phyloP scores from a whole-genome alignment of 345 rosid species.

The Linum tenue region DNA sequence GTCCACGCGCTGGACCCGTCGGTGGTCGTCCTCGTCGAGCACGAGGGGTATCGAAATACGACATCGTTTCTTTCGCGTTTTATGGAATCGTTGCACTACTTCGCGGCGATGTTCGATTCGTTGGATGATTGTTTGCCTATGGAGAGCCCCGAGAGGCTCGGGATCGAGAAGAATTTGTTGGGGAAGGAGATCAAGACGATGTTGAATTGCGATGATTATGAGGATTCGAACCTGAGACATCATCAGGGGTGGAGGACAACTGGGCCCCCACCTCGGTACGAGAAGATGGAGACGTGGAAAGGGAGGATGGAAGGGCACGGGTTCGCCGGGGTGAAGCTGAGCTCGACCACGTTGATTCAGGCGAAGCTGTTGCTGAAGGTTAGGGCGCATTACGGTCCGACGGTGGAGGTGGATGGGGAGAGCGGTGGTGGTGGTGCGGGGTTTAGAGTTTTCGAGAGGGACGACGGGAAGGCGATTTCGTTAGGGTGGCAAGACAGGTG shows the following conservation, averaged over 20 bases:
- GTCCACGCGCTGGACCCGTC: slow-evolving; percentile 40
- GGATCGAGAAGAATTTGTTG: slow-evolving; percentile 53
- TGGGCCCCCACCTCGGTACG: slow-evolving; percentile 19
- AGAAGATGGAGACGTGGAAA: slow-evolving; percentile 51
- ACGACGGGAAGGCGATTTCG: slow-evolving; percentile 43
- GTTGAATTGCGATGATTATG: slow-evolving; percentile 31
- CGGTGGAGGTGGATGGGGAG: slow-evolving; percentile 38
- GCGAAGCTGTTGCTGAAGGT: slow-evolving; percentile 56
- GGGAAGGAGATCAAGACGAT: slow-evolving; percentile 50
- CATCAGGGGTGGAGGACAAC: background rate
- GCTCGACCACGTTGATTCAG: slow-evolving; percentile 53
- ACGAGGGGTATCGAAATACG: slow-evolving; percentile 38
- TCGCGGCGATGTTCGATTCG: slow-evolving; percentile 66
- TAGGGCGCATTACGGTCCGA: slow-evolving; percentile 34
- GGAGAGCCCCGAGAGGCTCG: slow-evolving; percentile 41
- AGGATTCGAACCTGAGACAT: background rate
- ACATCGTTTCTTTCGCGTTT: slow-evolving; percentile 45
- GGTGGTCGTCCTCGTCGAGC: slow-evolving; percentile 45
- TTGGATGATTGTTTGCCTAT: slow-evolving; percentile 50
- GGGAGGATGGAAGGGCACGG: slow-evolving; percentile 57
- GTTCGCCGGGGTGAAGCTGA: slow-evolving; percentile 35
- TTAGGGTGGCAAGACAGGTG: slow-evolving; percentile 59
- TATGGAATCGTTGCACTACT: slow-evolving; percentile 56
- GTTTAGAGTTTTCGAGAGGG: slow-evolving; percentile 43
- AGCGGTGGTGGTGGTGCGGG: slow-evolving; percentile 30